Base-by-base conservation (phyloP, 164 flowering plant genomes). In the Paratinospora sagittata region DNA sequence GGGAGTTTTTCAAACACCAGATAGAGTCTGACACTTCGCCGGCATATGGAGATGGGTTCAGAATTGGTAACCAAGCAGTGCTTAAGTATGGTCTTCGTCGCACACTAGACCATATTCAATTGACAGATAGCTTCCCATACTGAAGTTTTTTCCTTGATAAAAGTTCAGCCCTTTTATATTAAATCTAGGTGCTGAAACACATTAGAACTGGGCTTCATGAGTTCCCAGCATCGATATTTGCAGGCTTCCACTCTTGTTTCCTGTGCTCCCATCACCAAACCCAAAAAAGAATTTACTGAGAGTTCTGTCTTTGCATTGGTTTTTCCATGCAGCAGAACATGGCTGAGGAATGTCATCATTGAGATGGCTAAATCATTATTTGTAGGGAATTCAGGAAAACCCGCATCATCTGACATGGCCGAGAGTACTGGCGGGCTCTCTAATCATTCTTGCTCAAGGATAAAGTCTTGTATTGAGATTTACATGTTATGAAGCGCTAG, bases 1-100 rank as follows among this genome's bases (percentile, higher is more conserved):
- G 97, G 13, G 89, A 87, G 63, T 95, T 89, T 74, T 95, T 95
- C 75, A 92, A 85, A 78, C 89, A 92, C 82, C 98, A 95, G 81
- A 89, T 95, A 33, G 94, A 87, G 71, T 81, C 97, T 8, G 98
- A 95, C 73, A 80, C 86, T 45, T 95, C 98, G 2, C 85, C 89
- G 0, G 87, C 91, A 0, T 92, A 95, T 76, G 98, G 98, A 72
- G 89, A 88, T 68, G 98, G 98, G 6, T 95, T 90, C 70, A 80
- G 97, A 82, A 84, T 86, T 14, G 97, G 96, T 24, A 86, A 83
- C 63, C 76, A 71, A 34, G 92, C 97, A 1, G 97, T 92, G 64
- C 81, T 81, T 6, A 87, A 80, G 71, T 92, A 87, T 69, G 98
- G 96, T 23, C 88, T 95, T 30, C 73, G 69, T 43, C 80, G 70